A percentile compares a stretch with the other conserved stretches of the same genome.
Evolutionary conservation across 2,329 filamentous ascomycete species (phyloP).

Genomic region (Pseudopyricularia javanii): DNA sequence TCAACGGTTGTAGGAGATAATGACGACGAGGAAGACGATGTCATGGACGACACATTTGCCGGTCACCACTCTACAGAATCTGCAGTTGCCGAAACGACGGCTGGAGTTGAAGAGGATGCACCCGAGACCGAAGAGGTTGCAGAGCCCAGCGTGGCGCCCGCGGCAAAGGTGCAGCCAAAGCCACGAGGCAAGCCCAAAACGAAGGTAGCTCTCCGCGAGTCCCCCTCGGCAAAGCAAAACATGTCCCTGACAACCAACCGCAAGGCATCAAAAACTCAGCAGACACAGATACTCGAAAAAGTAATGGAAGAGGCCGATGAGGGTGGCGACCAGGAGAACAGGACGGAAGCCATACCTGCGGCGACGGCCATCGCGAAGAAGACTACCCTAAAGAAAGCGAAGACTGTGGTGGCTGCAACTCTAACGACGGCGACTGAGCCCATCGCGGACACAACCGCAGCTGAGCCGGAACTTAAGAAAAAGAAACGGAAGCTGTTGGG

Average conservation of each 20-base stretch:
- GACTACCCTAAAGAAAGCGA: constrained; percentile 7
- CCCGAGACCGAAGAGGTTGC: neutral
- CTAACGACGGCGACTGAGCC: constrained; percentile 32
- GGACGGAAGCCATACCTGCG: constrained; percentile 10
- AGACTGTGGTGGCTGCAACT: constrained; percentile 4
- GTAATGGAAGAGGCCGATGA: constrained; percentile 19
- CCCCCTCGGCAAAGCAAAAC: constrained; percentile 3
- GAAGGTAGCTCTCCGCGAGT: constrained; percentile 4
- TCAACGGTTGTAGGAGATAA: constrained; percentile 4
- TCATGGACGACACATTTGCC: neutral
- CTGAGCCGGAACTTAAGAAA: constrained; percentile 34
- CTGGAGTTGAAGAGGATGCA: neutral
- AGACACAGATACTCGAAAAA: constrained; percentile 21
- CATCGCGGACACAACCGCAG: constrained; percentile 23
- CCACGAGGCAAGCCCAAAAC: constrained; percentile 30
- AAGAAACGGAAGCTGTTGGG: constrained; percentile 67
- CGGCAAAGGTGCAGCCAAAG: constrained; percentile 16
- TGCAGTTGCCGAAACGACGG: neutral
- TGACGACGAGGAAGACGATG: constrained; percentile 7
- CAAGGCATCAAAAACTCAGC: constrained; percentile 15
- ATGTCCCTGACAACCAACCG: constrained; percentile 15
- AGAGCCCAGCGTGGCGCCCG: constrained; percentile 4
- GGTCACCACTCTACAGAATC: neutral
- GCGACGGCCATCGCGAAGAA: neutral
- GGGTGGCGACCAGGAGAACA: constrained; percentile 17